Percentiles rank a stretch among this genome's conserved stretches.
These are phyloP conservation scores for Xerocomellus chrysenteron DNA, from an alignment of 768 basidiomycete genomes.

Conservation along the genomic window DNA sequence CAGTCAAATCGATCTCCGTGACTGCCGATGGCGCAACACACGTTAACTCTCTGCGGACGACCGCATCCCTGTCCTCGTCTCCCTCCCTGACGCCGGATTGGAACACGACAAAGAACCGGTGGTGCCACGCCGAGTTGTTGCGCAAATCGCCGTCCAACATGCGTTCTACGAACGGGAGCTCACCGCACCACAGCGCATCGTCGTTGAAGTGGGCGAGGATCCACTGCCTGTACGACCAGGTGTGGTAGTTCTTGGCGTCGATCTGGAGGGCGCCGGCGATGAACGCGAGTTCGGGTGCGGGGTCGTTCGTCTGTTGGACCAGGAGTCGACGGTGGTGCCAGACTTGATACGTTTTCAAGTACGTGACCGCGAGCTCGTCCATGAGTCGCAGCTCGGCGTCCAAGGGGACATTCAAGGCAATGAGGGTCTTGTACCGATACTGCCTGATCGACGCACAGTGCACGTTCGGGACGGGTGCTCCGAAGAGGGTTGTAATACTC, in stretches of 20 bases:
- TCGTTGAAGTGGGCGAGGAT: slow-evolving; percentile 81
- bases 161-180: slow-evolving; percentile 71
- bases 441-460: slow-evolving; percentile 57
- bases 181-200: slow-evolving; percentile 66
- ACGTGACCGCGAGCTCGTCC: slow-evolving; percentile 80
- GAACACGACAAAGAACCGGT: slow-evolving; percentile 87
- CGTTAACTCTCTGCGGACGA: slow-evolving; percentile 71
- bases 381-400: slow-evolving; percentile 79
- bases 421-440: slow-evolving; percentile 86
- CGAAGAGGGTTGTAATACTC: slow-evolving; percentile 22
- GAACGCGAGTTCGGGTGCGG: slow-evolving; percentile 74
- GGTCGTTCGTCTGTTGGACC: slow-evolving; percentile 52
- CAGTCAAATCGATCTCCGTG: not conserved
- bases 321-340: slow-evolving; percentile 91
- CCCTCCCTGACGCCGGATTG: slow-evolving; percentile 59
- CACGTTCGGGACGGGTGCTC: not conserved
- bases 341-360: slow-evolving; percentile 96
- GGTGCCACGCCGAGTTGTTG: slow-evolving; percentile 98
- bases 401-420: slow-evolving; percentile 65
- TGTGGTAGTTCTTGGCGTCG: slow-evolving; percentile 98
- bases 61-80: slow-evolving; percentile 58
- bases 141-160: slow-evolving; percentile 76
- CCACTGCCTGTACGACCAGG: slow-evolving; percentile 98
- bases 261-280: slow-evolving; percentile 66
- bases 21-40: slow-evolving; percentile 39